A percentile compares a stretch with the other conserved stretches of the same genome.
These are phyloP conservation scores for Daldinia eschscholtzii DNA, from an alignment of 2,329 filamentous ascomycete species.

Conservation along the genomic window DNA sequence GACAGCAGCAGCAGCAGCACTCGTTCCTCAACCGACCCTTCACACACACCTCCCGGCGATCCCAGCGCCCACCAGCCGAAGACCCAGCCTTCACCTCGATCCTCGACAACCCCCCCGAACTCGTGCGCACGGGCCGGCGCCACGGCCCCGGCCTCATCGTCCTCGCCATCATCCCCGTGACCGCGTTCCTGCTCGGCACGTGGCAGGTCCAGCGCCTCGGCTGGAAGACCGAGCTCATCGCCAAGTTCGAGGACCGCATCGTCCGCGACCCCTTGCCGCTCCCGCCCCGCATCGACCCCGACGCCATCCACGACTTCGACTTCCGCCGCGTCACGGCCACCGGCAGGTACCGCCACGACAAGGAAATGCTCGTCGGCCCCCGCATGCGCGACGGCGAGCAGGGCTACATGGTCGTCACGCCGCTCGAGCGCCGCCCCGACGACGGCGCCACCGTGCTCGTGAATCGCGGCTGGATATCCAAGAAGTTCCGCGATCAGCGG, in stretches of 20 bases:
- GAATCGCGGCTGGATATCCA: constrained; percentile 91
- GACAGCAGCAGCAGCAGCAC: constrained; percentile 9
- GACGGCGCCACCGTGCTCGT: constrained; percentile 78
- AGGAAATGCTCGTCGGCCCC: constrained; percentile 96
- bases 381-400: constrained; percentile 89
- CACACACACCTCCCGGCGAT: constrained; percentile 51
- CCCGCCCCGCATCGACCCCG: constrained; percentile 83
- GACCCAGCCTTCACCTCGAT: constrained; percentile 86
- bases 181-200: constrained; percentile 88
- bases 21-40: constrained; percentile 42
- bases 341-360: constrained; percentile 84
- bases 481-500: constrained; percentile 75
- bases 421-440: constrained; percentile 76
- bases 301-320: constrained; percentile 89
- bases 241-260: constrained; percentile 91
- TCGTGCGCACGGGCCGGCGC: constrained; percentile 78
- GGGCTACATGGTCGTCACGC: constrained; percentile 92
- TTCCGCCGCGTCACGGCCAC: constrained; percentile 84
- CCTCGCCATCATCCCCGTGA: constrained; percentile 88
- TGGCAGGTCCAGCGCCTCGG: constrained; percentile 95
- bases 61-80: constrained; percentile 68
- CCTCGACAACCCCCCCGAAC: constrained; percentile 84
- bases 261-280: constrained; percentile 87
- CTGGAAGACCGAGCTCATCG: constrained; percentile 94
- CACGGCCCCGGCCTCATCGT: constrained; percentile 87